These are phyloP conservation scores for Lolium multiflorum DNA, from an alignment of 176 grass and related monocot species.

Conservation along the genomic window DNA sequence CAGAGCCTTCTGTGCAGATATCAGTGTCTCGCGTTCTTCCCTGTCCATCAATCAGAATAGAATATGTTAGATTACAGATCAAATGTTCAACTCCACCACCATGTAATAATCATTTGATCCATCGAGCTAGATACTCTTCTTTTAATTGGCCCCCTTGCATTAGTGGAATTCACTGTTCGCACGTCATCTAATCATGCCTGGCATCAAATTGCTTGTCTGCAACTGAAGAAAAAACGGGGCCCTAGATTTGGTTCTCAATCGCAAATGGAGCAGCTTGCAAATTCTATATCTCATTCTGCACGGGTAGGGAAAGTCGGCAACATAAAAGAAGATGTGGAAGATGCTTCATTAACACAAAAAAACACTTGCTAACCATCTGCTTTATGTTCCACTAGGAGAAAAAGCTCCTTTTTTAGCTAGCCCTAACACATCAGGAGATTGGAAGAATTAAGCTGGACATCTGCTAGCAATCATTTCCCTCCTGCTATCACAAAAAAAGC, in stretches of 20 bases:
- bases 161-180: conserved; percentile 55
- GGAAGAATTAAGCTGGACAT: conserved; percentile 45
- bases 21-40: conserved; percentile 4
- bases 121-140: conserved; percentile 49
- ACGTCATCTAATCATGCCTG: conserved; percentile 52
- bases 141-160: conserved; percentile 22
- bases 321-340: too few relatives aligned
- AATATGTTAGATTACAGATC: conserved; percentile 18
- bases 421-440: conserved; percentile 60
- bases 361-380: conserved; percentile 33
- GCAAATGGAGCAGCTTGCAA: conserved; percentile 46
- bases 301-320: not conserved
- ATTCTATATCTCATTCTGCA: not conserved
- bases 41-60: conserved; percentile 28
- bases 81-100: conserved; percentile 55
- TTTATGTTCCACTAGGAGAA: conserved; percentile 64
- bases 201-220: conserved; percentile 48
- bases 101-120: conserved; percentile 52
- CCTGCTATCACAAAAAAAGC: conserved; percentile 39
- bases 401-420: conserved; percentile 52
- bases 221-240: conserved; percentile 35
- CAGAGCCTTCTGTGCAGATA: conserved; percentile 32
- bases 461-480: conserved; percentile 46
- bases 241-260: conserved; percentile 45
- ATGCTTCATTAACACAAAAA: not conserved